Percentiles rank a stretch among this genome's conserved stretches.
These are phyloP conservation scores for Zymoseptoria crescenta DNA, from an alignment of 2,329 filamentous ascomycete genomes.

Conservation along the genomic window DNA sequence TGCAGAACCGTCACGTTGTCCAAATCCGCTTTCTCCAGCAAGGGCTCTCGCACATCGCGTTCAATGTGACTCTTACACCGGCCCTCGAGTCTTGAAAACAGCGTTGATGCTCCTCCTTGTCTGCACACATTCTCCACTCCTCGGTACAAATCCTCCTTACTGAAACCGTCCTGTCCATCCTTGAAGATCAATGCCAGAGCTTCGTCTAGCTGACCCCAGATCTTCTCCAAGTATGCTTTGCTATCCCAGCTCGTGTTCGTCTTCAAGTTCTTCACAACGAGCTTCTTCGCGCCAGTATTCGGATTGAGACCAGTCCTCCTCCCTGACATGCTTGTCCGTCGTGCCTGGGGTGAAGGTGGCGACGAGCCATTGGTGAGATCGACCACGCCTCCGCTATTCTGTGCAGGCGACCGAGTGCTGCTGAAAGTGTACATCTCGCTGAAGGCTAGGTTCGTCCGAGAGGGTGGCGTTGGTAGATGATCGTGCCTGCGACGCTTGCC, in stretches of 20 bases:
- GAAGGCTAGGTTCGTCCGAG: constrained; percentile 19
- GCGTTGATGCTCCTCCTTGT: constrained; percentile 59
- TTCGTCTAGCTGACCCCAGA: constrained; percentile 64
- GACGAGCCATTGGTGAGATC: constrained; percentile 40
- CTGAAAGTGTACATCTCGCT: constrained; percentile 50
- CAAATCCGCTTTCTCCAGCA: constrained; percentile 50
- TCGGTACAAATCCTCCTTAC: constrained; percentile 83
- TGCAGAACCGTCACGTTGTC: constrained; percentile 59
- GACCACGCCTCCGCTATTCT: constrained; percentile 29
- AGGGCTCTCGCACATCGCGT: constrained; percentile 47
- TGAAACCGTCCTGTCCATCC: constrained; percentile 49
- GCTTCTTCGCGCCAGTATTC: constrained; percentile 68
- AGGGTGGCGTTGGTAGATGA: constrained; percentile 17
- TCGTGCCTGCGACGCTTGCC: constrained; percentile 36
- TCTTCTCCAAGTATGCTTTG: constrained; percentile 69
- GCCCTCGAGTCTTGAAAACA: constrained; percentile 59
- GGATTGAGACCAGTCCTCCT: constrained; percentile 53
- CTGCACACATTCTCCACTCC: constrained; percentile 88
- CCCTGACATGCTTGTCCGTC: constrained; percentile 13
- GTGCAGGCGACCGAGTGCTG: constrained; percentile 26
- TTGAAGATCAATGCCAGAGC: constrained; percentile 69
- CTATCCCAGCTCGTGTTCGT: constrained; percentile 56
- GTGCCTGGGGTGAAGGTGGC: constrained; percentile 18
- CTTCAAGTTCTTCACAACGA: constrained; percentile 89
- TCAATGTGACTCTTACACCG: constrained; percentile 59